phyloP scores from a whole-genome alignment of 176 grass and related monocot genomes.

The Carex parvula region DNA sequence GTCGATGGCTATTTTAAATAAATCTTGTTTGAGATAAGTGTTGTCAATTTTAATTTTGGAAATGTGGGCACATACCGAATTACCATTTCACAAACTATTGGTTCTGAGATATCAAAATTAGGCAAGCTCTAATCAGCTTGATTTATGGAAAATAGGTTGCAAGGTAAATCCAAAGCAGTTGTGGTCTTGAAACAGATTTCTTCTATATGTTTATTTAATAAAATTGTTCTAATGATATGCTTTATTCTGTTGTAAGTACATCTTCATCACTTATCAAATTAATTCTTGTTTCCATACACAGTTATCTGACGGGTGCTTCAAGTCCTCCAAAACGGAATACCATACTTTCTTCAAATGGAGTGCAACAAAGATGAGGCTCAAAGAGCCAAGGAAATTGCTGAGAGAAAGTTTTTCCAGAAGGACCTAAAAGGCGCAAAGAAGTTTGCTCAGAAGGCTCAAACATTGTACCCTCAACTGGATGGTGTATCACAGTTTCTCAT shows the following conservation, averaged over 20 bases:
- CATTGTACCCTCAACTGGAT: slow-evolving; percentile 60
- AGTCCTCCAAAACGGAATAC: background rate
- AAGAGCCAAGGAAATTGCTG: slow-evolving; percentile 59
- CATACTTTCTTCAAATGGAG: slow-evolving; percentile 35
- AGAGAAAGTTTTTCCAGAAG: slow-evolving; percentile 55
- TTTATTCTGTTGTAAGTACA: background rate
- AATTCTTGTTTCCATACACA: background rate
- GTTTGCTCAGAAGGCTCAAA: slow-evolving; percentile 76
- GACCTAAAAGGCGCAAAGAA: slow-evolving; percentile 71
- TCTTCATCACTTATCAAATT: background rate
- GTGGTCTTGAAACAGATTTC: background rate
- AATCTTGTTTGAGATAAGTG: background rate
- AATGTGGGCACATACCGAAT: background rate
- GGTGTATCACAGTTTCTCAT: slow-evolving; percentile 71
- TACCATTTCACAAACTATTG: background rate
- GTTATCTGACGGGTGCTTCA: background rate
- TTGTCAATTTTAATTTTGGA: background rate
- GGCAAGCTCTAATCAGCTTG: background rate
- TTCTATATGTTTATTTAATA: background rate
- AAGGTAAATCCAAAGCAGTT: background rate
- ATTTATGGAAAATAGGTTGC: background rate
- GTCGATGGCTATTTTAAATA: background rate
- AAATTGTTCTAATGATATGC: background rate
- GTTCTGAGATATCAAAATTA: background rate
- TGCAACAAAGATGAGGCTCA: slow-evolving; percentile 70